Conservation (phyloP, 352 stramenopile genomes). For the Pythium volutum region DNA sequence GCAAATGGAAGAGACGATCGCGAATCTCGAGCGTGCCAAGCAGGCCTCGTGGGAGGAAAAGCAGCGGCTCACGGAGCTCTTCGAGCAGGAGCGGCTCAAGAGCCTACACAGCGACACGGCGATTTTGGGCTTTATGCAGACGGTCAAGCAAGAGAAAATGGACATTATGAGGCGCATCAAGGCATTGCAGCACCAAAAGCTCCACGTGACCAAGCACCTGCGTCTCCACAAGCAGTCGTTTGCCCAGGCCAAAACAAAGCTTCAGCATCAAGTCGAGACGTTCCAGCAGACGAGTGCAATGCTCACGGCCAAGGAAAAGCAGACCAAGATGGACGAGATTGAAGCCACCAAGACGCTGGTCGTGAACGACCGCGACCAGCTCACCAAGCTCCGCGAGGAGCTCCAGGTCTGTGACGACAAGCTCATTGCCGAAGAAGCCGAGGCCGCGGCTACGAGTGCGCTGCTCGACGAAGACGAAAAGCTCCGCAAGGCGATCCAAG, state of each 20-base stretch:
- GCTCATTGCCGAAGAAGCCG: constrained; percentile 70
- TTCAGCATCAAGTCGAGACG: constrained; percentile 69
- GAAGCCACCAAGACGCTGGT: constrained; percentile 54
- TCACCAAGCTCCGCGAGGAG: constrained; percentile 57
- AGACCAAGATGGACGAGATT: constrained; percentile 59
- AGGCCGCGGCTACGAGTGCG: constrained; percentile 64
- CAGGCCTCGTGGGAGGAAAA: constrained; percentile 91
- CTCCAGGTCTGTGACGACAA: constrained; percentile 57
- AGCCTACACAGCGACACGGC: constrained; percentile 80
- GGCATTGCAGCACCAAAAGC: constrained; percentile 75
- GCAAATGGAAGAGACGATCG: constrained; percentile 87
- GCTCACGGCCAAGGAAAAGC: constrained; percentile 44
- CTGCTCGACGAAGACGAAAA: constrained; percentile 81
- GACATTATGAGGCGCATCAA: constrained; percentile 90
- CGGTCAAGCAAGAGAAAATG: constrained; percentile 90
- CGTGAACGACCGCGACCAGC: constrained; percentile 57
- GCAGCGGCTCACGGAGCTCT: constrained; percentile 73
- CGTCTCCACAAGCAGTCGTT: constrained; percentile 77
- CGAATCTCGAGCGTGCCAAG: constrained; percentile 84
- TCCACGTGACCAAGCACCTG: constrained; percentile 70
- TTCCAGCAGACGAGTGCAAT: constrained; percentile 62
- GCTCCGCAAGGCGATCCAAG: constrained; percentile 67
- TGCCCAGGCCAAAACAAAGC: constrained; percentile 54
- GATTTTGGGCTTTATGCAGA: constrained; percentile 88
- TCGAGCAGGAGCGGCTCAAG: constrained; percentile 87